Evolutionary conservation across 768 basidiomycete species (phyloP).

Genomic region (Naganishia randhawae): DNA sequence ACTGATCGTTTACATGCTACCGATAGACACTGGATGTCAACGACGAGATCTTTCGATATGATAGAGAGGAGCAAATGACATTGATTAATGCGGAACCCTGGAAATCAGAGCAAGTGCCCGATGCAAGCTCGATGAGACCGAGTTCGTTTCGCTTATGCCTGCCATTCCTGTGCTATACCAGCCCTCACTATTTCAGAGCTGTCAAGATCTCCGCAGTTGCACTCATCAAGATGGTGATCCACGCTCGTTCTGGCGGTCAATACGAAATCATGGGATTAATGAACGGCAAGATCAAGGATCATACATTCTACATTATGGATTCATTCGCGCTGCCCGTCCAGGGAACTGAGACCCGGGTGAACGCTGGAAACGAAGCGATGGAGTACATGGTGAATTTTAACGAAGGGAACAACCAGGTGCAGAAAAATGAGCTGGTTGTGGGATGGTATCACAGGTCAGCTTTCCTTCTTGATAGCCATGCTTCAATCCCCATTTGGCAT

Average conservation of each 20-base stretch:
- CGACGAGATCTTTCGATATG: conserved; percentile 50
- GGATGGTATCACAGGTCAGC: conserved; percentile 50
- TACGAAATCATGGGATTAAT: conserved; percentile 99
- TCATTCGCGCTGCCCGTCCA: conserved; percentile 95
- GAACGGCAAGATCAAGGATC: conserved; percentile 79
- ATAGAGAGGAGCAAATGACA: conserved; percentile 48
- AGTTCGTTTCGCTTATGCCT: background rate
- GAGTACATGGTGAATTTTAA: conserved; percentile 98
- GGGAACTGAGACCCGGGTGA: conserved; percentile 96
- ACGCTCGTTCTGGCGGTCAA: conserved; percentile 91
- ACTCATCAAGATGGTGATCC: conserved; percentile 60
- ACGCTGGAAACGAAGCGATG: conserved; percentile 89
- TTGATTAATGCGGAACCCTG: conserved; percentile 71
- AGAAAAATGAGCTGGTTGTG: conserved; percentile 47
- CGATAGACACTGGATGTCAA: conserved; percentile 41
- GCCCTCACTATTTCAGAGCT: conserved; percentile 55
- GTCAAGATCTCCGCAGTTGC: conserved; percentile 57
- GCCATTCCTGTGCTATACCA: conserved; percentile 19
- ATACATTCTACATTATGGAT: conserved; percentile 70
- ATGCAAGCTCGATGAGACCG: background rate
- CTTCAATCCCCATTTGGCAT: background rate
- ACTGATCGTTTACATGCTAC: background rate
- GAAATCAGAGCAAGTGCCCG: conserved; percentile 74
- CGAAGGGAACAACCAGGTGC: conserved; percentile 71
- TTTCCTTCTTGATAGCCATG: background rate